These are phyloP conservation scores for Volvariella volvacea DNA, from an alignment of 1,284 basidiomycete species.

Conservation along the genomic window DNA sequence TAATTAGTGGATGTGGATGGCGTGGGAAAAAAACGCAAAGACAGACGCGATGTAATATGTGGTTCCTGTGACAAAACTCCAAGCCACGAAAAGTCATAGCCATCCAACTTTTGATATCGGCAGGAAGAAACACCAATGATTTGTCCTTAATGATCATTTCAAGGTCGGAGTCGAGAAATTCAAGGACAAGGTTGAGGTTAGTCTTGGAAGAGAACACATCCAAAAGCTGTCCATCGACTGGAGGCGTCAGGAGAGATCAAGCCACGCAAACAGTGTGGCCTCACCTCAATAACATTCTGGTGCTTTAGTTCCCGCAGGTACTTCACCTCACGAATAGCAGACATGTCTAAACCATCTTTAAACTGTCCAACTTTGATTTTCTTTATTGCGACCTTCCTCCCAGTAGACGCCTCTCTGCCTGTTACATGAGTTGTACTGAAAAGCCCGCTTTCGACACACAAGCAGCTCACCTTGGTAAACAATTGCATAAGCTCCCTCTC, in stretches of 20 bases:
- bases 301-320: conserved; percentile 92
- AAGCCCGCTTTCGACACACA: conserved; percentile 9
- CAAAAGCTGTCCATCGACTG: conserved; percentile 62
- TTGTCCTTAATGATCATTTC: conserved; percentile 97
- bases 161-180: conserved; percentile 96
- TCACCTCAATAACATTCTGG: conserved; percentile 90
- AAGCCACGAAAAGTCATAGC: conserved; percentile 95
- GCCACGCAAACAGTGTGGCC: neutral
- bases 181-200: conserved; percentile 95
- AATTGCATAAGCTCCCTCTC: conserved; percentile 96
- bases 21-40: too few relatives aligned
- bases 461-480: conserved; percentile 78
- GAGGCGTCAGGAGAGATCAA: conserved; percentile 2
- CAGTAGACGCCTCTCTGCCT: conserved; percentile 68
- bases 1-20: too few relatives aligned
- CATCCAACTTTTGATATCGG: conserved; percentile 99
- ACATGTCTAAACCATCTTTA: conserved; percentile 98
- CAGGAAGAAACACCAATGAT: conserved; percentile 84
- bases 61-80: conserved; percentile 96
- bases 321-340: conserved; percentile 96
- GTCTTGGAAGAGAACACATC: conserved; percentile 97
- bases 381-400: conserved; percentile 89
- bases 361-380: conserved; percentile 97
- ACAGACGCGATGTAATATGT: conserved; percentile 85
- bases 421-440: conserved; percentile 11